Evolutionary conservation across 192 early-diverging fungal genomes (phyloP), one percentile per base, ranked within the genome.

Genomic region (Fimicolochytrium jonesii): DNA sequence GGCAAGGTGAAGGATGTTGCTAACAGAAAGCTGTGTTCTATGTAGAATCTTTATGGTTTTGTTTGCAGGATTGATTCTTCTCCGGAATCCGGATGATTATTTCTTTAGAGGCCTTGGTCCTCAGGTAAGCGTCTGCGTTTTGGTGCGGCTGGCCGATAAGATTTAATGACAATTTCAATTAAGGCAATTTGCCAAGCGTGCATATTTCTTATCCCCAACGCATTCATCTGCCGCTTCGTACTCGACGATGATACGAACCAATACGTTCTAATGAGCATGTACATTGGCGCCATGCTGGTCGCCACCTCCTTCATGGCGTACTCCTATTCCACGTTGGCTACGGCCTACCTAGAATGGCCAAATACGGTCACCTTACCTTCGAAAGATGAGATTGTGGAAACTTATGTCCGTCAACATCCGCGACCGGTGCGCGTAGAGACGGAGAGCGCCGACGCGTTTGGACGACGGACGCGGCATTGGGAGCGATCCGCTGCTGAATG

Each of bases 71-170:
- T 41, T 74, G 9, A 43, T 75, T 18, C 47, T 65, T 15, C 44
- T 74, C 22, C 54, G 64, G 11, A 56, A 74, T 44, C 71, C 72
- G 3, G 71, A 74, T 7, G 52, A 55, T 2, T 51, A 46, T 18
- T 74, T 75, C 58, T 71, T 67, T 36, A 75, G 76, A 36, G 76
- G 66, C 13, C 52, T 44, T 18, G 73, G 73, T 4, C 73, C 73
- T 2, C n/a, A n/a, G n/a, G n/a, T n/a, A n/a, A n/a, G n/a, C n/a
- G n/a, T n/a, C n/a, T n/a, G n/a, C n/a, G n/a, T n/a, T n/a, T n/a
- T n/a, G n/a, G n/a, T n/a, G n/a, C n/a, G n/a, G n/a, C n/a, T n/a
- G n/a, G n/a, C n/a, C n/a, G n/a, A n/a, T n/a, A n/a, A n/a, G n/a
- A n/a, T n/a, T n/a, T n/a, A n/a, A n/a, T n/a, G n/a, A n/a, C n/a